Percentiles rank a stretch among this genome's conserved stretches.
phyloP scores from a whole-genome alignment of 2,329 filamentous ascomycete genomes.

The Clonostachys rosea region DNA sequence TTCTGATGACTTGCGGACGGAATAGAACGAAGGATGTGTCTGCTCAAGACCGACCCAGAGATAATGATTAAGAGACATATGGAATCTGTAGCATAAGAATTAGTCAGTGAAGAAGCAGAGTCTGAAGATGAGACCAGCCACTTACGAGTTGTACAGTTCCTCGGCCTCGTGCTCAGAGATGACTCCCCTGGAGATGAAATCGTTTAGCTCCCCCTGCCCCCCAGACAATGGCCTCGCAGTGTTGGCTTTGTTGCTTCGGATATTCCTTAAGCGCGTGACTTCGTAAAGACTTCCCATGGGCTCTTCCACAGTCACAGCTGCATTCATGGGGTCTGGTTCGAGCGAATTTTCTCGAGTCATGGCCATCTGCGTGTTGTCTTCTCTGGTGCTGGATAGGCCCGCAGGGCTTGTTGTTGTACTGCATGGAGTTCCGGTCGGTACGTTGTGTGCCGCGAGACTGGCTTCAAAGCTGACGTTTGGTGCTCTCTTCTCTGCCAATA shows the following conservation, averaged over 20 bases:
- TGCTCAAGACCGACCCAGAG: conserved; percentile 23
- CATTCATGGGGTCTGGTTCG: conserved; percentile 9
- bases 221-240: conserved; percentile 5
- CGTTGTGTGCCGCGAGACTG: background rate
- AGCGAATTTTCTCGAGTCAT: conserved; percentile 25
- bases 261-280: conserved; percentile 22
- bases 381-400: conserved; percentile 4
- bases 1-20: conserved; percentile 17
- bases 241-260: conserved; percentile 17
- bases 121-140: conserved; percentile 6
- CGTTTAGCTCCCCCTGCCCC: conserved; percentile 9
- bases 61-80: conserved; percentile 19
- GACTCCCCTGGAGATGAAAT: conserved; percentile 20
- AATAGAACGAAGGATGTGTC: conserved; percentile 17
- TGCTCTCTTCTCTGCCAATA: conserved; percentile 6
- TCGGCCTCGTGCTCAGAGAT: conserved; percentile 17
- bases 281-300: conserved; percentile 25
- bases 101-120: conserved; percentile 4
- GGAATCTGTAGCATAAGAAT: background rate
- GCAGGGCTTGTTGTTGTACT: conserved; percentile 15
- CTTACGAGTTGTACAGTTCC: conserved; percentile 12
- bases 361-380: conserved; percentile 13
- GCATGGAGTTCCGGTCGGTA: conserved; percentile 15
- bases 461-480: background rate
- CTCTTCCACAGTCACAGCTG: conserved; percentile 19